Conservation (phyloP, 1,284 basidiomycete genomes). For the Trametes pubescens region DNA sequence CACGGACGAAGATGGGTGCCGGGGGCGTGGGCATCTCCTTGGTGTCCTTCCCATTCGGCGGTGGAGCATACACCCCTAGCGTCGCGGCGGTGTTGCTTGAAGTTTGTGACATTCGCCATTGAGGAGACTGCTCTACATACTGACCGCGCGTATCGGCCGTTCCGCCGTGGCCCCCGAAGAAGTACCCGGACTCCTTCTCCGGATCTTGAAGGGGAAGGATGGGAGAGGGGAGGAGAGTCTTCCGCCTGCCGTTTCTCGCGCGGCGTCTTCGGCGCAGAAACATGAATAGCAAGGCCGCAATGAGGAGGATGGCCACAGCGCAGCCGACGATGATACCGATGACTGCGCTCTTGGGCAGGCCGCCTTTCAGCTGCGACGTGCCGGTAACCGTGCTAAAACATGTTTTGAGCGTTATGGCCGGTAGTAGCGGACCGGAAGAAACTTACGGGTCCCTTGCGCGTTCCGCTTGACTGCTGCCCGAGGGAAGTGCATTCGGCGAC, state of each 20-base stretch:
- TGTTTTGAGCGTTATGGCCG: not conserved
- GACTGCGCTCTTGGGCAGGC: constrained; percentile 36
- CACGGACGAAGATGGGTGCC: constrained; percentile 16
- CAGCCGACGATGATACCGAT: constrained; percentile 45
- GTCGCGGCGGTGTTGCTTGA: constrained; percentile 11
- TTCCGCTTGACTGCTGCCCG: constrained; percentile 21
- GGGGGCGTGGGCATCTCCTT: constrained; percentile 14
- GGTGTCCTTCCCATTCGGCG: constrained; percentile 12
- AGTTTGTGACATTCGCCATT: constrained; percentile 10
- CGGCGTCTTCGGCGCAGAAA: constrained; percentile 40
- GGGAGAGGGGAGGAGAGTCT: constrained; percentile 38
- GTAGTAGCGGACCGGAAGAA: not conserved
- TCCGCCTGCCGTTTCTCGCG: constrained; percentile 14
- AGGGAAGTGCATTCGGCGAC: not conserved
- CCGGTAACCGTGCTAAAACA: constrained; percentile 14
- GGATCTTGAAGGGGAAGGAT: constrained; percentile 52
- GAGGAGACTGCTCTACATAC: constrained; percentile 18
- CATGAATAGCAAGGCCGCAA: constrained; percentile 42
- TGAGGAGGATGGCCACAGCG: constrained; percentile 42
- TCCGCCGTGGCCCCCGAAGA: constrained; percentile 23
- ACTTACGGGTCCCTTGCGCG: constrained; percentile 24
- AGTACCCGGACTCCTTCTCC: constrained; percentile 44
- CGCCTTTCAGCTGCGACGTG: constrained; percentile 10
- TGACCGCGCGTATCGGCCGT: constrained; percentile 17
- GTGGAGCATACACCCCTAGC: constrained; percentile 6